Evolutionary conservation across 768 basidiomycete species (phyloP).

Genomic region (Galerina sulciceps): DNA sequence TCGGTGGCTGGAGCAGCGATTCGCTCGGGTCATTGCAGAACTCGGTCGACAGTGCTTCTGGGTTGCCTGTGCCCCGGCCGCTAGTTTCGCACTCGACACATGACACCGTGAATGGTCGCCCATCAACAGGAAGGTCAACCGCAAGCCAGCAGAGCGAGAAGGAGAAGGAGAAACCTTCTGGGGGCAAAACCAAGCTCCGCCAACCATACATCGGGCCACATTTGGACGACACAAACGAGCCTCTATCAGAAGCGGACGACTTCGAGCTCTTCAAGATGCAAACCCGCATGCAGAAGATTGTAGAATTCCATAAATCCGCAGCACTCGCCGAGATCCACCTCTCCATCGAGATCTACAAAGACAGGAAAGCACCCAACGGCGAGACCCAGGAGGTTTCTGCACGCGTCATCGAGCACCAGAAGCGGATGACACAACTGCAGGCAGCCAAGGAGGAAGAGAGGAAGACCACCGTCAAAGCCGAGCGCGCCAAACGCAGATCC

Average conservation of each 20-base stretch:
- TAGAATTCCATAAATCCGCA: constrained; percentile 53
- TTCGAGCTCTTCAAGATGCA: constrained; percentile 50
- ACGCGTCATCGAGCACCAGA: constrained; percentile 42
- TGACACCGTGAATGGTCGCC: background rate
- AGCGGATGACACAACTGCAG: constrained; percentile 41
- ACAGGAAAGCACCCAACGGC: constrained; percentile 33
- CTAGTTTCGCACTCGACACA: constrained; percentile 7
- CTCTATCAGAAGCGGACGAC: constrained; percentile 36
- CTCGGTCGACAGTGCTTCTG: constrained; percentile 18
- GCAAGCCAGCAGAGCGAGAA: constrained; percentile 5
- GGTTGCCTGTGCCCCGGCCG: constrained; percentile 11
- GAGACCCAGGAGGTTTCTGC: constrained; percentile 33
- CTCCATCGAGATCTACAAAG: constrained; percentile 40
- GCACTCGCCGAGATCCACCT: constrained; percentile 46
- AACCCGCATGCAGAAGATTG: constrained; percentile 49
- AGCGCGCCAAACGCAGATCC: constrained; percentile 39
- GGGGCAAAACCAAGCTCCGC: constrained; percentile 24
- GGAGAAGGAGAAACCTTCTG: background rate
- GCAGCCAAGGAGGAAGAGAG: constrained; percentile 53
- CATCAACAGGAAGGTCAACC: background rate
- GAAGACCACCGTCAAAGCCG: constrained; percentile 42
- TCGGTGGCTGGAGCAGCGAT: constrained; percentile 23
- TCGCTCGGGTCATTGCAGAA: constrained; percentile 22
- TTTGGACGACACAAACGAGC: constrained; percentile 34
- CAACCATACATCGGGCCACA: constrained; percentile 40